Conservation (phyloP, 2,329 filamentous ascomycete genomes). For the Seiridium unicorne region DNA sequence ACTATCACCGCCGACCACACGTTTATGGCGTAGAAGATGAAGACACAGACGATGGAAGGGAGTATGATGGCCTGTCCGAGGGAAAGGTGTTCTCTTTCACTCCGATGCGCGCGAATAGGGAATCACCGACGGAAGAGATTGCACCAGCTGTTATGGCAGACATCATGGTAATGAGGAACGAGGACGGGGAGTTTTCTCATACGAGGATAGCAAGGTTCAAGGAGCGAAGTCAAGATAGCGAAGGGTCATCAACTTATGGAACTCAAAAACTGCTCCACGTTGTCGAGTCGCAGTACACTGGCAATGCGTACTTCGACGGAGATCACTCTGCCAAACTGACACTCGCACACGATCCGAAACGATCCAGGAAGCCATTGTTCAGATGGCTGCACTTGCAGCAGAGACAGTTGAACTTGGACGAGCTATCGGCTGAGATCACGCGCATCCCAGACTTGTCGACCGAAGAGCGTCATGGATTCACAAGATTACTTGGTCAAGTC, state of each 20-base stretch:
- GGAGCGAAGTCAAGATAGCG: not conserved
- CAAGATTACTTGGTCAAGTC: slow-evolving; percentile 35
- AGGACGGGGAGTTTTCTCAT: not conserved
- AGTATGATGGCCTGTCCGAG: not conserved
- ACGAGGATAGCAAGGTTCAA: not conserved
- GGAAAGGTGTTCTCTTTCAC: not conserved
- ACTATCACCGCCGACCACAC: not conserved
- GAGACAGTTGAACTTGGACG: slow-evolving; percentile 39
- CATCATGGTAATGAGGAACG: not conserved
- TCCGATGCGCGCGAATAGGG: not conserved
- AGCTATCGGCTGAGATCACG: slow-evolving; percentile 37
- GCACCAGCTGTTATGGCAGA: not conserved
- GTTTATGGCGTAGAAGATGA: not conserved
- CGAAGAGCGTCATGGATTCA: slow-evolving; percentile 30
- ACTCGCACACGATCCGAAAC: slow-evolving; percentile 30
- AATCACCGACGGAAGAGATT: not conserved
- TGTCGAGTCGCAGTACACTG: slow-evolving; percentile 35
- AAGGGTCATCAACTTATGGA: not conserved
- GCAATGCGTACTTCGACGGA: slow-evolving; percentile 34
- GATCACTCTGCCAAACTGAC: slow-evolving; percentile 33
- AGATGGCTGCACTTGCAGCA: slow-evolving; percentile 42
- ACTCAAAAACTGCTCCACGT: slow-evolving; percentile 14
- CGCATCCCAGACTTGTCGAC: slow-evolving; percentile 30
- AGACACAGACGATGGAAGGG: not conserved
- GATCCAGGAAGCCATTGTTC: slow-evolving; percentile 33